Evolutionary conservation across 1,139 yeast species (phyloP), one percentile per base, ranked within the genome.

Genomic region (Suhomyces bolitotheri): DNA sequence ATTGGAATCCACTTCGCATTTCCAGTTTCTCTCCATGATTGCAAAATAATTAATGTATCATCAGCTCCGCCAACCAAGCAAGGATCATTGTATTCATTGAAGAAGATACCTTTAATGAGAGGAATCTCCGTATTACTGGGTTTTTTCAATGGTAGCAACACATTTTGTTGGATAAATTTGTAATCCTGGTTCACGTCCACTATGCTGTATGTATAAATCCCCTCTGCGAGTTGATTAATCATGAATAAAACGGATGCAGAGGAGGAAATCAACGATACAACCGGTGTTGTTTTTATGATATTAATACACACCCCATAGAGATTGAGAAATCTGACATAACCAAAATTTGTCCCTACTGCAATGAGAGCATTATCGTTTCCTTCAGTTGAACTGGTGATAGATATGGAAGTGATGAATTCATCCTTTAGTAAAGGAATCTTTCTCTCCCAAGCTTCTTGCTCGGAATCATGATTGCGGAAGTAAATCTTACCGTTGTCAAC

Each of bases 1-100:
- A 90, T 54, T 1, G 97, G 97, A 8, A 87, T 70, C 97, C 97
- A 92, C 47, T 80, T 73, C 3, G 95, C 81, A 56, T 89, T 94
- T 31, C 75, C 63, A 2, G 84, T 66, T 24, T 73, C 76, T 51
- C 96, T 71, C 97, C 97, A 90, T 45, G 81, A 77, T 16, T 82
- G 71, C 27, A 92, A 66, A 0, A 85, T 76, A 24, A 85, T 60
- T 29, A 92, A 66, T 3, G 82, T 74, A 41, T 89, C 89, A 46
- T 83, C 89, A 15, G 46, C 49, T 9, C 82, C 78, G 9, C 90
- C 89, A 37, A 82, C 86, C 13, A 90, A 59, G 46, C 94, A 86
- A 2, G 98, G 98, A 59, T 90, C 96, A 29, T 85, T 85, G 44
- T 84, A 90, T 31, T 78, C 78, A 41, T 87, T 88, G 57, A 90